Base-by-base conservation (phyloP, 2,329 filamentous ascomycete species). In the Diaporthe vaccinii region DNA sequence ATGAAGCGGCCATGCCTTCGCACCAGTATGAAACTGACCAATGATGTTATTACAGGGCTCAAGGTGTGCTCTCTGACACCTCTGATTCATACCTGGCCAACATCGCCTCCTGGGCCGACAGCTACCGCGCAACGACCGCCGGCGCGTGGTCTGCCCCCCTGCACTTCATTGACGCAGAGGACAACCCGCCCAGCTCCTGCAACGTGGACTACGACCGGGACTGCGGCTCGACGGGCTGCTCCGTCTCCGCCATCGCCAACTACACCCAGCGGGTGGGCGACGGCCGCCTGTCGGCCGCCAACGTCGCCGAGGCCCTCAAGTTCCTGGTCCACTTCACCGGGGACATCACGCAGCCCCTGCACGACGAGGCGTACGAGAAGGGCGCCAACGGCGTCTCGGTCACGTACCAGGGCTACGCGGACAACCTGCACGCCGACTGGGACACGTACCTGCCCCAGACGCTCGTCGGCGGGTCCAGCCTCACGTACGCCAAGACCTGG, bases 401-500 rank as follows among this genome's bases (percentile, higher is more conserved):
- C 8, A 83, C 82, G 1, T 93, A 90, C 80, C 82, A 87, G 71
- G 85, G 86, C 20, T 83, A 86, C 34, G 78, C 80, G 51, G 89
- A 88, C 39, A 93, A 93, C 80, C 85, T 93, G 8, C 91, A 93
- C 80, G 81, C 88, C 6, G 85, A 89, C 69, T 93, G 91, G 91
- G 91, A 93, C 80, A 90, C 87, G 8, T 82, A 82, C 67, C 88
- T 89, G 59, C 84, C 86, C 4, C 84, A 86, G 75, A 82, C 85
- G 25, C 76, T 84, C 34, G 78, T 85, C 0, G 86, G 86, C 0
- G 85, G 81, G 10, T 72, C 25, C 5, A 78, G 82, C n/a, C 74
- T 78, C n/a, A 61, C 80, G 0, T 76, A 82, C 73, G 85, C 85
- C 2, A 76, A 82, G 41, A 71, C 71, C 39, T 87, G 86, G 82